phyloP scores from a whole-genome alignment of 108 stramenopile species.

The Nitzschia sp. region DNA sequence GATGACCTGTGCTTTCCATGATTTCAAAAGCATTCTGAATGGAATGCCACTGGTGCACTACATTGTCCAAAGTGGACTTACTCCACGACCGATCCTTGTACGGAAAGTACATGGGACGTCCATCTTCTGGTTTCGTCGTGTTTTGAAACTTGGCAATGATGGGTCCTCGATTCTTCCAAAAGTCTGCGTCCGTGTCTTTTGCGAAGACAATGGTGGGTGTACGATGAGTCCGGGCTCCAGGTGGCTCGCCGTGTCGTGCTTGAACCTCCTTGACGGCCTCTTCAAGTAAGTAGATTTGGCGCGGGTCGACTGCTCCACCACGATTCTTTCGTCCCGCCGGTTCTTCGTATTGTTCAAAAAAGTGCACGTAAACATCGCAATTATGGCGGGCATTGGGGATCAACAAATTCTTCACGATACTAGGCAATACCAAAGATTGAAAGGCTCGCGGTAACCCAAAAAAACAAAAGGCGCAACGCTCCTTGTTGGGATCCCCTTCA shows the following conservation, averaged over 20 bases:
- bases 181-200: slow-evolving; percentile 37
- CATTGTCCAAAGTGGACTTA: slow-evolving; percentile 12
- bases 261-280: slow-evolving; percentile 20
- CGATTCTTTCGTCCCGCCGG: slow-evolving; percentile 35
- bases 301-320: too few species aligned
- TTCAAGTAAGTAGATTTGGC: slow-evolving; percentile 38
- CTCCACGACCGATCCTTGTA: slow-evolving; percentile 22
- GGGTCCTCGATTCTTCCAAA: too few species aligned
- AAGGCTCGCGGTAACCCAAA: slow-evolving; percentile 54
- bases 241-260: neutral
- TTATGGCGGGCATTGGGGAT: too few species aligned
- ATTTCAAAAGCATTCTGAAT: slow-evolving; percentile 24
- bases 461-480: too few species aligned
- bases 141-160: slow-evolving; percentile 26
- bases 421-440: slow-evolving; percentile 49
- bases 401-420: slow-evolving; percentile 46
- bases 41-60: slow-evolving; percentile 33
- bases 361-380: slow-evolving; percentile 52
- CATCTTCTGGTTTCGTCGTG: slow-evolving; percentile 15
- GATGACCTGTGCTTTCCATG: slow-evolving; percentile 8
- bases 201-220: slow-evolving; percentile 27
- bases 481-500: slow-evolving; percentile 7
- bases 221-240: neutral
- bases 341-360: slow-evolving; percentile 35
- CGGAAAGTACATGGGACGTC: slow-evolving; percentile 35